phyloP scores from a whole-genome alignment of 441 rosid genomes.

The Sinapis alba region DNA sequence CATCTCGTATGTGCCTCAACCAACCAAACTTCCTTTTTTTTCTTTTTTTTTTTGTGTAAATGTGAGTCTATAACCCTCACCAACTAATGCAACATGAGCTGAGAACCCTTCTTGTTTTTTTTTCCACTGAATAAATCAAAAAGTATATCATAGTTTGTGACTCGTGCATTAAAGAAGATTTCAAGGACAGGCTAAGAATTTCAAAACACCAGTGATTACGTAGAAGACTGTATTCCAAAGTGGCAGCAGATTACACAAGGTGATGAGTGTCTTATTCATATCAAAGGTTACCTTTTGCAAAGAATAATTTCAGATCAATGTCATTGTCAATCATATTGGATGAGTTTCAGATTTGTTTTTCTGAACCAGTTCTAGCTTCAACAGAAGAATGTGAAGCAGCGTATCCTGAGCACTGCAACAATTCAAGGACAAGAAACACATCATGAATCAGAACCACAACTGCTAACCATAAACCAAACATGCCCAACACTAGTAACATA shows the following conservation, averaged over 20 bases:
- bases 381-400: constrained; percentile 66
- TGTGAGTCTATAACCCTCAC: constrained; percentile 19
- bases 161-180: not conserved
- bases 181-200: not conserved
- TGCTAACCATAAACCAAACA: constrained; percentile 6
- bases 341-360: constrained; percentile 72
- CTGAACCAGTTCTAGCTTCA: constrained; percentile 84
- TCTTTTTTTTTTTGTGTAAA: constrained; percentile 5
- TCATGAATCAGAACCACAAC: not conserved
- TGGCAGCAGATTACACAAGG: not conserved
- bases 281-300: constrained; percentile 66
- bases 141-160: not conserved
- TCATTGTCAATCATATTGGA: constrained; percentile 76
- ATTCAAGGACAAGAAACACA: constrained; percentile 45
- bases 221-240: not conserved
- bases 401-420: constrained; percentile 72
- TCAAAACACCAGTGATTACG: not conserved
- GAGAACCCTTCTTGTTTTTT: not conserved
- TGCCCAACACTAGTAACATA: not conserved
- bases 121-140: constrained; percentile 1
- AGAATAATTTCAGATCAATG: constrained; percentile 72
- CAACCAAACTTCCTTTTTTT: not conserved
- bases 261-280: not conserved
- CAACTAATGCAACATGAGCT: not conserved
- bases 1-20: constrained; percentile 24